A percentile compares a stretch with the other conserved stretches of the same genome.
phyloP scores from a whole-genome alignment of 352 stramenopile species.

The Pelagophyceae sp. region DNA sequence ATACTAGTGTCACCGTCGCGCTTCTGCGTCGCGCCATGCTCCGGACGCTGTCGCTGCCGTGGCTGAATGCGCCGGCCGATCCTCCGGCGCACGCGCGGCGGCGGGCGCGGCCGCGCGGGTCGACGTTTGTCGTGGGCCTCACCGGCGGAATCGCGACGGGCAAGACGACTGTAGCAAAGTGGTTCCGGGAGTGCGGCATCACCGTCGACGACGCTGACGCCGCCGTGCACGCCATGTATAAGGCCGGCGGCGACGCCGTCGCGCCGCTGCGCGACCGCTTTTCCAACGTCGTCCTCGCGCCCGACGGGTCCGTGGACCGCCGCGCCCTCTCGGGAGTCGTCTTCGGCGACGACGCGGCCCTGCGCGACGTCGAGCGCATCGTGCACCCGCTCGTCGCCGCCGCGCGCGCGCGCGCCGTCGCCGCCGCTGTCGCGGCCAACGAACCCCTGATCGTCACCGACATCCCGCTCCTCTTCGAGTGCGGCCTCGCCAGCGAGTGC shows the following conservation, averaged over 20 bases:
- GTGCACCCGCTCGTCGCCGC: slow-evolving; percentile 1
- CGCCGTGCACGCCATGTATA: background rate
- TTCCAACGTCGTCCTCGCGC: background rate
- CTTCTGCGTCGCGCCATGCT: no score
- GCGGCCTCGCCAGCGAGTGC: background rate
- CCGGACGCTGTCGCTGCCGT: no score
- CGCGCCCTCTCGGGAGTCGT: background rate
- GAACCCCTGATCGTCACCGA: background rate
- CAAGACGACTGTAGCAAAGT: background rate
- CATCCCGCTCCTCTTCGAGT: slow-evolving; percentile 13
- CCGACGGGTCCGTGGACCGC: background rate
- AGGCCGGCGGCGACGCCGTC: background rate
- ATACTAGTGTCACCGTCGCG: no score
- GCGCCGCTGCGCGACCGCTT: background rate
- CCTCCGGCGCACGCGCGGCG: background rate
- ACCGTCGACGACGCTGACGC: slow-evolving; percentile 8
- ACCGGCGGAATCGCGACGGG: slow-evolving; percentile 17
- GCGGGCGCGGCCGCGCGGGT: no score
- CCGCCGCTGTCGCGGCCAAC: background rate
- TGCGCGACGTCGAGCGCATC: background rate
- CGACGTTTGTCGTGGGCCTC: background rate
- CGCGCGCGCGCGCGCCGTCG: background rate
- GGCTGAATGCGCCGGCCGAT: no score
- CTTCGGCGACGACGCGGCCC: background rate
- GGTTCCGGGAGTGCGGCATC: background rate